These are phyloP conservation scores for Rhodamnia argentea DNA, from an alignment of 345 rosid genomes.

Conservation along the genomic window DNA sequence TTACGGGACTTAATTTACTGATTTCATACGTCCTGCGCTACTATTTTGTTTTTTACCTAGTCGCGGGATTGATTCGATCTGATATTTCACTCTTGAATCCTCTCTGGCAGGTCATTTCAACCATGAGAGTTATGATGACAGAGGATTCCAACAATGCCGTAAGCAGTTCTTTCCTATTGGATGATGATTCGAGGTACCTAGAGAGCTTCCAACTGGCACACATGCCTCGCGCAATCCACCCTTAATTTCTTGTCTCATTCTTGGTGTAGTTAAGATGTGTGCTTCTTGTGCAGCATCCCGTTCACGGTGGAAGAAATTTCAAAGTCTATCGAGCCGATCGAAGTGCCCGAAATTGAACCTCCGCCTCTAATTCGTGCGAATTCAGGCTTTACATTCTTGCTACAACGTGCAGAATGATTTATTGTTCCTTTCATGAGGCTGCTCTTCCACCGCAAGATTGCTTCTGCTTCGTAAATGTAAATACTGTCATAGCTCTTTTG, in stretches of 20 bases:
- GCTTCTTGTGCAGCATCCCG: constrained; percentile 62
- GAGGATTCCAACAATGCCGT: constrained; percentile 54
- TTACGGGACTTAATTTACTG: background rate
- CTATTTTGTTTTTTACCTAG: background rate
- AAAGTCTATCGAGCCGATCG: constrained; percentile 63
- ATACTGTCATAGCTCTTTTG: background rate
- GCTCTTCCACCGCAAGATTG: background rate
- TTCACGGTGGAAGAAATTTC: constrained; percentile 81
- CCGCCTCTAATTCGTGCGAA: constrained; percentile 81
- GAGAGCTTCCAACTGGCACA: background rate
- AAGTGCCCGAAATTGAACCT: constrained; percentile 68
- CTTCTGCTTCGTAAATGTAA: background rate
- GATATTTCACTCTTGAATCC: background rate
- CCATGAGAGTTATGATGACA: constrained; percentile 61
- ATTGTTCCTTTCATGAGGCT: background rate
- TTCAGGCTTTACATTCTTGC: constrained; percentile 72
- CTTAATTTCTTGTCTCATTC: background rate
- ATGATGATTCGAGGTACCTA: constrained; percentile 80
- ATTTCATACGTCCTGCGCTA: background rate
- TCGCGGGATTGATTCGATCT: background rate
- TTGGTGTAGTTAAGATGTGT: background rate
- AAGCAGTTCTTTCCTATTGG: constrained; percentile 78
- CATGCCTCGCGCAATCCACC: background rate
- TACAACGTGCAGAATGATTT: constrained; percentile 59
- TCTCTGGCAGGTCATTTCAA: constrained; percentile 54